Percentiles rank a stretch among this genome's conserved stretches.
Conservation (phyloP, 148 eudicot genomes). For the Gaultheria prostrata region DNA sequence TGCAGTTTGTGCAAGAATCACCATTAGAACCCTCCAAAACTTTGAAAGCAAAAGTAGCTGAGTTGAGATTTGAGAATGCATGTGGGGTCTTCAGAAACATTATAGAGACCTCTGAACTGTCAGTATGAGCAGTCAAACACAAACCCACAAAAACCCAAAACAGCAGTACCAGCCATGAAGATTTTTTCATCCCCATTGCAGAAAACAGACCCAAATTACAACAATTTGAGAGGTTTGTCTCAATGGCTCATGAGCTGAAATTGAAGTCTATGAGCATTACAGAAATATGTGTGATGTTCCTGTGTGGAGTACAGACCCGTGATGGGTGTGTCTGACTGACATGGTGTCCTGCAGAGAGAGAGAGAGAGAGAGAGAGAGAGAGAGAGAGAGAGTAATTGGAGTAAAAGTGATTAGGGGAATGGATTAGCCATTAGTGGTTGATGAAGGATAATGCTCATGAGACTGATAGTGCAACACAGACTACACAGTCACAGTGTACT, state of each 20-base stretch:
- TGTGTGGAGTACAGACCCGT: conserved; percentile 11
- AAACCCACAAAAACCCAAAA: conserved; percentile 51
- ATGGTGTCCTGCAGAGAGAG: background rate
- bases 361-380: conserved; percentile 18
- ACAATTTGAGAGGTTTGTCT: background rate
- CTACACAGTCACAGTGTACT: conserved; percentile 6
- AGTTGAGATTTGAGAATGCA: conserved; percentile 44
- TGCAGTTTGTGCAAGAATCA: conserved; percentile 43
- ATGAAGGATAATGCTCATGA: conserved; percentile 43
- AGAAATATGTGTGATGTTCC: conserved; percentile 4
- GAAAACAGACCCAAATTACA: conserved; percentile 16
- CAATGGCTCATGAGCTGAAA: conserved; percentile 21
- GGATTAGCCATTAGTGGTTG: conserved; percentile 25
- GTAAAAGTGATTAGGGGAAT: conserved; percentile 17
- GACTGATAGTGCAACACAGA: conserved; percentile 35
- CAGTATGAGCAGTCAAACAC: conserved; percentile 35
- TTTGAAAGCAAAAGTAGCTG: conserved; percentile 64
- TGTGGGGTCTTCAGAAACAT: conserved; percentile 60
- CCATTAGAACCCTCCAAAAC: conserved; percentile 40
- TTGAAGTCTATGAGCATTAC: background rate
- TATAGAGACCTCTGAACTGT: conserved; percentile 50
- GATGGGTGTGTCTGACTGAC: background rate
- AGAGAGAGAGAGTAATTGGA: conserved; percentile 26
- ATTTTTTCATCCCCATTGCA: conserved; percentile 45
- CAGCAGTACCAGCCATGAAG: conserved; percentile 36